phyloP scores from a whole-genome alignment of 2,329 filamentous ascomycete species.

The Penicillium concentricum region DNA sequence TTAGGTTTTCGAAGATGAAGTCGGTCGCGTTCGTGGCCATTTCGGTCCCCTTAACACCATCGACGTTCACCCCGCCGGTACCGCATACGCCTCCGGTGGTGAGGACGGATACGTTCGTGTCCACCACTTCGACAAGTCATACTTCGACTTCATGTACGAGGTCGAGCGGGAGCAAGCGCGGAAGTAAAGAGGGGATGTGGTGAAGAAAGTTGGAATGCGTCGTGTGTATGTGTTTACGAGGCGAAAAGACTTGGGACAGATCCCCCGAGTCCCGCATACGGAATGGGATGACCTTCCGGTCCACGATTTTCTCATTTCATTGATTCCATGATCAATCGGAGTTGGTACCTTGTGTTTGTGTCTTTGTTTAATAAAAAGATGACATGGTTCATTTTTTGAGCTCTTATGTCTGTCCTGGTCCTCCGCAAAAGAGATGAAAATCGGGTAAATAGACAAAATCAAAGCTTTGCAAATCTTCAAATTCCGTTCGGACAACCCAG shows the following conservation, averaged over 20 bases:
- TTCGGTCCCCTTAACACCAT: constrained; percentile 97
- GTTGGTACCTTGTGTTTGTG: constrained; percentile 39
- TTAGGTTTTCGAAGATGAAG: constrained; percentile 87
- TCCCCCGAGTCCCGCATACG: constrained; percentile 27
- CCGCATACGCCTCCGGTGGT: constrained; percentile 89
- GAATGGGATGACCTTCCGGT: constrained; percentile 33
- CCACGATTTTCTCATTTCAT: constrained; percentile 38
- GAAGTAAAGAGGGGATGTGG: constrained; percentile 33
- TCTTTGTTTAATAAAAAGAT: constrained; percentile 38
- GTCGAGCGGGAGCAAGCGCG: constrained; percentile 78
- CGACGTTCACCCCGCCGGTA: constrained; percentile 86
- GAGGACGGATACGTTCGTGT: constrained; percentile 98
- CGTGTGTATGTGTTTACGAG: constrained; percentile 39
- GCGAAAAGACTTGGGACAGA: constrained; percentile 29
- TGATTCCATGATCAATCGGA: constrained; percentile 42
- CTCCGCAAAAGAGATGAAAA: constrained; percentile 20
- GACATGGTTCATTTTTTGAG: constrained; percentile 28
- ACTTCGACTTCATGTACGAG: constrained; percentile 98
- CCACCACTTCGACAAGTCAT: constrained; percentile 97
- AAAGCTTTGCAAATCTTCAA: constrained; percentile 26
- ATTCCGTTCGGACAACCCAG: not conserved
- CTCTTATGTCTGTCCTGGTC: constrained; percentile 15
- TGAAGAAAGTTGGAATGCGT: constrained; percentile 27
- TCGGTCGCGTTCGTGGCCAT: constrained; percentile 93
- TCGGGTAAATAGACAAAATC: constrained; percentile 26